Conservation (phyloP, 1,284 basidiomycete species). For the Trametes versicolor region DNA sequence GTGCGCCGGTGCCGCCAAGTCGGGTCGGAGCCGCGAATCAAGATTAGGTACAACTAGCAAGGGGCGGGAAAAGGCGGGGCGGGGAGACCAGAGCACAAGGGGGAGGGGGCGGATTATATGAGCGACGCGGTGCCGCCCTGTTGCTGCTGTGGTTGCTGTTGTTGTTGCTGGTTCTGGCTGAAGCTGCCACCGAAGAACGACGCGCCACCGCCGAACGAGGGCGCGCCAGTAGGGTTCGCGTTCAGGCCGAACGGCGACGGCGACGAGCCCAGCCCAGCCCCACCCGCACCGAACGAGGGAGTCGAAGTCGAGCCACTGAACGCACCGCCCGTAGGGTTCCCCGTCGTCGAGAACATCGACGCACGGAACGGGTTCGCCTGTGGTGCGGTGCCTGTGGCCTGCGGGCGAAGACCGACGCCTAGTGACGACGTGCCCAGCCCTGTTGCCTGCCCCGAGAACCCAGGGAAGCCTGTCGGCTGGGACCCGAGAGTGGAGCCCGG, state of each 20-base stretch:
- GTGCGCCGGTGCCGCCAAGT: neutral
- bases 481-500: conserved; percentile 37
- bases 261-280: conserved; percentile 14
- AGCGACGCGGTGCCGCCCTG: conserved; percentile 49
- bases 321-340: conserved; percentile 27
- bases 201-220: conserved; percentile 23
- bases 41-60: conserved; percentile 3
- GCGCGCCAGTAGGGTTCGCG: conserved; percentile 20
- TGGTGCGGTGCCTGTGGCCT: conserved; percentile 69
- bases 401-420: conserved; percentile 75
- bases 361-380: conserved; percentile 81
- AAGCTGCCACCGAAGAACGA: conserved; percentile 31
- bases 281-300: conserved; percentile 30
- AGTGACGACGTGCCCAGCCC: conserved; percentile 45
- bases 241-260: conserved; percentile 34
- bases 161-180: conserved; percentile 40
- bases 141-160: conserved; percentile 48
- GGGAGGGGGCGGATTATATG: conserved; percentile 42
- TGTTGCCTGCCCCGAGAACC: conserved; percentile 30
- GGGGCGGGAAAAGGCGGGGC: neutral
- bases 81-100: too few species aligned
- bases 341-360: conserved; percentile 44
- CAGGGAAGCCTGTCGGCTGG: conserved; percentile 47
- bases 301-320: conserved; percentile 29
- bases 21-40: neutral